Evolutionary conservation across 2,329 filamentous ascomycete genomes (phyloP), one percentile per base, ranked within the genome.

Genomic region (Tricladium varicosporioides): DNA sequence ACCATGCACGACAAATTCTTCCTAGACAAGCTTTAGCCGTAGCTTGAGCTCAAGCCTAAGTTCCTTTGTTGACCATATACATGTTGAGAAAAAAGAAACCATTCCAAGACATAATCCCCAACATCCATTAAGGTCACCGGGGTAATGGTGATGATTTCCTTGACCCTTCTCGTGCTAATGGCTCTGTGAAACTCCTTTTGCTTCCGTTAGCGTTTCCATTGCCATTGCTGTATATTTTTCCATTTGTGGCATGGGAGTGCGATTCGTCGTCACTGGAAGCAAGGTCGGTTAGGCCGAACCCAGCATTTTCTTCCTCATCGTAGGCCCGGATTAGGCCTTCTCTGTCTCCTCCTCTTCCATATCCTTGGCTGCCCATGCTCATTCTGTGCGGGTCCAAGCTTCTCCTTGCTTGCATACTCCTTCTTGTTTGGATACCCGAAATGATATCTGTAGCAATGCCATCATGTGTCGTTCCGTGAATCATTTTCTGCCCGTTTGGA

Each of bases 391-490:
- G 75, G 47, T 83, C 80, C 13, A 86, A 82, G 64, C 88, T 94
- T 63, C 94, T 81, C 64, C 93, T 82, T 5, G 88, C 81, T 71
- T 97, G 94, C 91, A 99, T 97, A 70, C 91, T 96, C 63, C 92
- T 84, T 58, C 95, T 86, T 15, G 94, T 97, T 69, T 94, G 90
- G 64, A 96, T 83, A 63, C 89, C 90, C 27, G 92, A 91, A 55
- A 99, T 84, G 71, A 89, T 91, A 71, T 99, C 94, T 13, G 92
- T 97, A 11, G 93, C 94, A 4, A 92, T 89, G 49, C 88, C 89
- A 70, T 96, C 91, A 51, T 83, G 81, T 64, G 80, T 71, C 47
- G 76, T 85, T 53, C 83, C 82, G 53, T 83, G 81, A 36, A 89
- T 77, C 62, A 87, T 72, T 57, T 81, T 83, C 57, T 80, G 84